phyloP scores from a whole-genome alignment of 805 yeast species.

The Saccharomycopsis sp. region DNA sequence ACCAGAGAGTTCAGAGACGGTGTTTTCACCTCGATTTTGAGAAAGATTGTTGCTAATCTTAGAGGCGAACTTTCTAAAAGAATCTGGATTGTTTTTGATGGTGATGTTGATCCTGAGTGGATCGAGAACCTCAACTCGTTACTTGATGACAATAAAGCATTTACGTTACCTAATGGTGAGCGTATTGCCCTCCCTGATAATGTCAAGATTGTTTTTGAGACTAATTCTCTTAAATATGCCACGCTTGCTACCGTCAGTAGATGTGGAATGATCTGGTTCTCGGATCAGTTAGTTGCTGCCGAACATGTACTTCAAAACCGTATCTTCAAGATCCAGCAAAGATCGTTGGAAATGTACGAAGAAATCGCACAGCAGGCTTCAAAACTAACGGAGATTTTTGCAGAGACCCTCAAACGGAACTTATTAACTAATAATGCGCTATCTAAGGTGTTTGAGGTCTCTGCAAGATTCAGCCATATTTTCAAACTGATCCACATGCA shows the following conservation, averaged over 20 bases:
- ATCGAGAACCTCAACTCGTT: conserved; percentile 87
- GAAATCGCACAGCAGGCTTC: background rate
- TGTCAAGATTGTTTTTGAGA: conserved; percentile 69
- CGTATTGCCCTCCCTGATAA: conserved; percentile 61
- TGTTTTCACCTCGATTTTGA: conserved; percentile 57
- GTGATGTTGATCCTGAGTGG: conserved; percentile 93
- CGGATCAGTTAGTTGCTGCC: conserved; percentile 27
- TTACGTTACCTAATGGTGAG: conserved; percentile 89
- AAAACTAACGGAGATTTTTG: conserved; percentile 1
- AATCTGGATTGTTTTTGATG: conserved; percentile 82
- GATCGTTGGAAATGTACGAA: background rate
- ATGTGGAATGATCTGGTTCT: conserved; percentile 83
- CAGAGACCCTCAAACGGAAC: background rate
- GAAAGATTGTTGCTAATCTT: conserved; percentile 46
- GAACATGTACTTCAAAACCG: conserved; percentile 10
- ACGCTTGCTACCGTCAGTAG: conserved; percentile 92
- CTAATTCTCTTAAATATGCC: conserved; percentile 54
- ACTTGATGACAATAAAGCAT: conserved; percentile 74
- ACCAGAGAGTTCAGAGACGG: conserved; percentile 96
- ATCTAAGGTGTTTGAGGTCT: conserved; percentile 24
- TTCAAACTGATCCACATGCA: conserved; percentile 42
- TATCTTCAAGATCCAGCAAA: background rate
- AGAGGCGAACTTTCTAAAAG: conserved; percentile 51
- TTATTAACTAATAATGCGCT: conserved; percentile 18
- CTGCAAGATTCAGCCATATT: conserved; percentile 37